Conservation (phyloP, 148 eudicot genomes). For the Silene uniflora region DNA sequence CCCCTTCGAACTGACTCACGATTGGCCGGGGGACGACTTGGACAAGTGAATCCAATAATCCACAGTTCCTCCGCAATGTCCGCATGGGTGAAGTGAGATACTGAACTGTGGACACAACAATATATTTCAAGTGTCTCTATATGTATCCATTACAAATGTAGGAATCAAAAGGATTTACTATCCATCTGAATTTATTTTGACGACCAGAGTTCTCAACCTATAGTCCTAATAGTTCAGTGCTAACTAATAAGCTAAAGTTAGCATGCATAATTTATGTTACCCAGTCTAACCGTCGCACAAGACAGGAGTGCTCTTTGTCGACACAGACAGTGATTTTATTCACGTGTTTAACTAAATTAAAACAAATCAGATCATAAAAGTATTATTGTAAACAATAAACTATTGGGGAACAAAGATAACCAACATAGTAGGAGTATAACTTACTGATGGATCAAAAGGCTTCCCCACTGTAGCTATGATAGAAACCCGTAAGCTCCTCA, state of each 20-base stretch:
- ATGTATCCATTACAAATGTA: background rate
- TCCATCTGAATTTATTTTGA: background rate
- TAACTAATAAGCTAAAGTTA: background rate
- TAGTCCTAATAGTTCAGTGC: too few relatives aligned
- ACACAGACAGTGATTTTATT: background rate
- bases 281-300: background rate
- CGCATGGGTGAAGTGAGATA: too few relatives aligned
- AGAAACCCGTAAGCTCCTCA: constrained; percentile 76
- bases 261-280: too few relatives aligned
- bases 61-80: too few relatives aligned
- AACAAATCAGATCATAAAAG: too few relatives aligned
- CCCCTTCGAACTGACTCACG: too few relatives aligned
- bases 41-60: too few relatives aligned
- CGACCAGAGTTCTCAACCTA: background rate
- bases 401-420: background rate
- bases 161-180: background rate
- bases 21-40: too few relatives aligned
- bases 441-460: constrained; percentile 91
- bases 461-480: constrained; percentile 76
- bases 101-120: background rate
- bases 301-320: background rate
- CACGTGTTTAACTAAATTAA: background rate
- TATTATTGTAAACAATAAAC: too few relatives aligned
- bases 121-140: background rate
- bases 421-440: constrained; percentile 14